These are phyloP conservation scores for Candida dubliniensis DNA, from an alignment of 1,139 yeast species.

Conservation along the genomic window DNA sequence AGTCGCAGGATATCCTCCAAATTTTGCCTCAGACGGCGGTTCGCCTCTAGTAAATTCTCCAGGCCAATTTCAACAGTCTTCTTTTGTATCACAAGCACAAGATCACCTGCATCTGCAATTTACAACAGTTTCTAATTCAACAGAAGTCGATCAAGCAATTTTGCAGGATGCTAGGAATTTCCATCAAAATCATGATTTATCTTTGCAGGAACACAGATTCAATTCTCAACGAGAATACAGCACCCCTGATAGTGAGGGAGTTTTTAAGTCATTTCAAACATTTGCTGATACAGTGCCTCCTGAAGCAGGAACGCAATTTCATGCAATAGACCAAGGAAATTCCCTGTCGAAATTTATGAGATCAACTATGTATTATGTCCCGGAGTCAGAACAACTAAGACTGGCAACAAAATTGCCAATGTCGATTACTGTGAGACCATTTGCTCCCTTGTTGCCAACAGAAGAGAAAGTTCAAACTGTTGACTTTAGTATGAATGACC, in stretches of 20 bases:
- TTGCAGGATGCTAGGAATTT: constrained; percentile 9
- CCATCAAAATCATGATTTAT: constrained; percentile 24
- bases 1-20: neutral
- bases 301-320: constrained; percentile 69
- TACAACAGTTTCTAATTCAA: constrained; percentile 1
- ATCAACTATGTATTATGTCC: constrained; percentile 80
- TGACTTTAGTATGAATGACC: constrained; percentile 42
- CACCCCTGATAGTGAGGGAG: constrained; percentile 26
- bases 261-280: constrained; percentile 55
- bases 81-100: neutral
- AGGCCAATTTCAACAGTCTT: constrained; percentile 1
- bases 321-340: constrained; percentile 77
- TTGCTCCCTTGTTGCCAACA: constrained; percentile 56
- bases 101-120: neutral
- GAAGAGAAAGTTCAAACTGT: constrained; percentile 68
- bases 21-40: neutral
- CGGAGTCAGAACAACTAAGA: constrained; percentile 70
- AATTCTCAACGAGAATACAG: constrained; percentile 50
- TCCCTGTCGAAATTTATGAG: constrained; percentile 81
- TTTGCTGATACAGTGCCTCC: constrained; percentile 82
- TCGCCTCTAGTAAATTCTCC: neutral
- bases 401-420: constrained; percentile 75
- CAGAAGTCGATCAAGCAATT: constrained; percentile 11
- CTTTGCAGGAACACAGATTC: constrained; percentile 58
- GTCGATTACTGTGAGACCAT: constrained; percentile 79